These are phyloP conservation scores for Cladosporium austrohemisphaericum DNA, from an alignment of 2,329 filamentous ascomycete genomes.

Conservation along the genomic window DNA sequence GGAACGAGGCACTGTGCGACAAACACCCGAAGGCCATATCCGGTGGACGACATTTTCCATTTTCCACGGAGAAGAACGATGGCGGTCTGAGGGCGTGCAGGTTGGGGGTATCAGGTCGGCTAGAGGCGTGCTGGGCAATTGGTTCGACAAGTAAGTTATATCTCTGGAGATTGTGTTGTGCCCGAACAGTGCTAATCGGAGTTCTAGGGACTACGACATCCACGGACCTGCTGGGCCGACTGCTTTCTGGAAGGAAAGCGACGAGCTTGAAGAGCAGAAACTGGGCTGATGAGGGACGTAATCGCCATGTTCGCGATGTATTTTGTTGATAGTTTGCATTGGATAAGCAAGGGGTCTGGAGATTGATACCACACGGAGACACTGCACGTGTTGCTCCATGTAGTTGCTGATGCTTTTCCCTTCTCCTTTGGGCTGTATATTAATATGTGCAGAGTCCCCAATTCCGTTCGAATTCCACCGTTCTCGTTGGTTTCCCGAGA, in stretches of 20 bases:
- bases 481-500: too few relatives aligned
- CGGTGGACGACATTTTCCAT: conserved; percentile 70
- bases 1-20: conserved; percentile 54
- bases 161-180: too few relatives aligned
- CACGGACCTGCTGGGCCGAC: conserved; percentile 71
- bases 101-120: conserved; percentile 63
- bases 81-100: conserved; percentile 74
- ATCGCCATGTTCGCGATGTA: not conserved
- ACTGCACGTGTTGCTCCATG: too few relatives aligned
- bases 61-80: conserved; percentile 62
- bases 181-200: not conserved
- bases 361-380: too few relatives aligned
- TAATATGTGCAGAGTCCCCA: too few relatives aligned
- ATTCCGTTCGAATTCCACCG: too few relatives aligned
- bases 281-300: too few relatives aligned
- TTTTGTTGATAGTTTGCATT: too few relatives aligned
- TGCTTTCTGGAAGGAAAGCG: conserved; percentile 71
- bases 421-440: too few relatives aligned
- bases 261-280: conserved; percentile 40
- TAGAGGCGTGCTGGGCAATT: conserved; percentile 68
- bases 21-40: conserved; percentile 68
- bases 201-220: conserved; percentile 57
- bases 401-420: too few relatives aligned
- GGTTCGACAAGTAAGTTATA: conserved; percentile 65
- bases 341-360: too few relatives aligned